phyloP scores from a whole-genome alignment of 1,284 basidiomycete species.

The Ustilago loliicola region DNA sequence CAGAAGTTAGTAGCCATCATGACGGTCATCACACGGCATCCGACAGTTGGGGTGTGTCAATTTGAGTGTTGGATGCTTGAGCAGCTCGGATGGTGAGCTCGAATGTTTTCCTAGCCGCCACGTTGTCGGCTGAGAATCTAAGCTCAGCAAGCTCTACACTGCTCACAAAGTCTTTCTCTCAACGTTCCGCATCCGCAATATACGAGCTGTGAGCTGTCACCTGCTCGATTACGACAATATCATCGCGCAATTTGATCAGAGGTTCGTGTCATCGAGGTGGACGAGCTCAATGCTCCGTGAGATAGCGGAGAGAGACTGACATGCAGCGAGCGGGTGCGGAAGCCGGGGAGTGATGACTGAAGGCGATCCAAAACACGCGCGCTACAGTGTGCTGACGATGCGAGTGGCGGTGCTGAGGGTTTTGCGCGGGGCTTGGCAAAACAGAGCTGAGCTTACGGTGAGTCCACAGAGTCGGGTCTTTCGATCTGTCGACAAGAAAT shows the following conservation, averaged over 20 bases:
- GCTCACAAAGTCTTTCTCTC: not conserved
- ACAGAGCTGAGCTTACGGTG: slow-evolving; percentile 1
- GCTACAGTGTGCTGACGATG: not conserved
- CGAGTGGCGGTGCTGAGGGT: slow-evolving; percentile 10
- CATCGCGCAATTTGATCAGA: not conserved
- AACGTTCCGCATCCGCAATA: not conserved
- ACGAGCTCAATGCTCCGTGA: not conserved
- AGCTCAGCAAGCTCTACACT: not conserved
- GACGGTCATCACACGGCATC: not conserved
- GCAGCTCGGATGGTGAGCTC: not conserved
- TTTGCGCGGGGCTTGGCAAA: slow-evolving; percentile 11
- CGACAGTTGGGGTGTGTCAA: not conserved
- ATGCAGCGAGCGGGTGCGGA: not conserved
- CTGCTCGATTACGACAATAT: not conserved
- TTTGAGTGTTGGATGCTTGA: not conserved
- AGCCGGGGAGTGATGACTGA: not conserved
- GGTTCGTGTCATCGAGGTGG: not conserved
- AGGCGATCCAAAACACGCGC: not conserved
- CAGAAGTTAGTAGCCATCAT: not conserved
- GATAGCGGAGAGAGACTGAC: not conserved
- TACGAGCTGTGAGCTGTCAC: no score
- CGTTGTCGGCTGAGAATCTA: not conserved
- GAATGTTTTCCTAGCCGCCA: not conserved
- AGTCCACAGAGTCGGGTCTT: not conserved
- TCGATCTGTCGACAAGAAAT: not conserved